A percentile compares a stretch with the other conserved stretches of the same genome.
Conservation (phyloP, 1,284 basidiomycete species). For the Apiotrichum sp. region DNA sequence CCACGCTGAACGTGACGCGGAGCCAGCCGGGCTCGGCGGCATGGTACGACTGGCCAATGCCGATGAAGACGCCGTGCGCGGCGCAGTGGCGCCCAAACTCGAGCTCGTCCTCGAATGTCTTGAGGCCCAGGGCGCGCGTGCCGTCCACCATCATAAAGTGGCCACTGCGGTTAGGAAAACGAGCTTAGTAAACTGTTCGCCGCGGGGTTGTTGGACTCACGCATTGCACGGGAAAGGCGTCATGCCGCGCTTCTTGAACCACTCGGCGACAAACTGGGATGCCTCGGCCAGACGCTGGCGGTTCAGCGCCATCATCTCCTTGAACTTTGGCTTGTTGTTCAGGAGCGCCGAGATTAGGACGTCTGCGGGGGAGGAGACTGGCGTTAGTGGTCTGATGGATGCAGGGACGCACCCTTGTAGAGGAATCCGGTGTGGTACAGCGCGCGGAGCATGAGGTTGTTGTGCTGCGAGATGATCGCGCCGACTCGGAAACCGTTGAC, state of each 20-base stretch:
- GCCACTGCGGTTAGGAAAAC: background rate
- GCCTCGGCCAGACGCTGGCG: conserved; percentile 28
- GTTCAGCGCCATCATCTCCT: conserved; percentile 31
- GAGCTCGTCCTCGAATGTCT: conserved; percentile 11
- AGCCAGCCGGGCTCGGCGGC: conserved; percentile 11
- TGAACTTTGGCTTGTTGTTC: conserved; percentile 26
- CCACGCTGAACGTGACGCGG: conserved; percentile 14
- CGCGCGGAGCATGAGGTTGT: conserved; percentile 41
- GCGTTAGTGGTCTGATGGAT: background rate
- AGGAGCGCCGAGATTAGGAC: conserved; percentile 37
- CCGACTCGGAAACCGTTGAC: conserved; percentile 48
- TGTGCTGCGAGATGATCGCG: conserved; percentile 45
- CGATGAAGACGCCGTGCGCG: conserved; percentile 1
- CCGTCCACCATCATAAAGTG: conserved; percentile 19
- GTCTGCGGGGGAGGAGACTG: conserved; percentile 41
- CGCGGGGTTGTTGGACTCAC: conserved; percentile 11
- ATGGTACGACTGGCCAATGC: conserved; percentile 12
- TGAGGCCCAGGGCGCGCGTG: conserved; percentile 3
- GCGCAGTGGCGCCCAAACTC: conserved; percentile 3
- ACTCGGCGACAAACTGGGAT: conserved; percentile 29
- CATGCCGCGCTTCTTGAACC: conserved; percentile 39
- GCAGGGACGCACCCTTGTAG: conserved; percentile 31
- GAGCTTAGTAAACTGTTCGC: too few relatives aligned
- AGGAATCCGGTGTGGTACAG: conserved; percentile 40
- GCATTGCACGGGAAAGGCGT: conserved; percentile 36